A percentile compares a stretch with the other conserved stretches of the same genome.
Evolutionary conservation across 2,329 filamentous ascomycete species (phyloP).

Genomic region (Juglanconis sp.): DNA sequence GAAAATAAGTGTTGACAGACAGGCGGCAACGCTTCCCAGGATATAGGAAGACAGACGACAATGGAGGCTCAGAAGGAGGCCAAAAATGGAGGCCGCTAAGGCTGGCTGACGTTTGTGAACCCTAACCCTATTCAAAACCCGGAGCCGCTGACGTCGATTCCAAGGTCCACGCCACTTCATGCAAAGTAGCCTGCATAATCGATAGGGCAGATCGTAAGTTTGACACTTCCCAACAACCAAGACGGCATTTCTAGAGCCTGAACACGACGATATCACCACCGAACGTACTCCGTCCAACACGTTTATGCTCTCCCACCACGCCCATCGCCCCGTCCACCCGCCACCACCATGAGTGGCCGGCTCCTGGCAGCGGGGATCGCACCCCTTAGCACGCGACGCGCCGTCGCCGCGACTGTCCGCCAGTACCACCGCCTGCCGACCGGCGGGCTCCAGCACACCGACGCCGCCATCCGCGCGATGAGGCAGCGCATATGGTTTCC

Average conservation of each 20-base stretch:
- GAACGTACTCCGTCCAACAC: background rate
- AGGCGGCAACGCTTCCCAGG: no score
- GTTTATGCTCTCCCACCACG: slow-evolving; percentile 16
- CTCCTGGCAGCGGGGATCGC: slow-evolving; percentile 71
- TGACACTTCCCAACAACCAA: background rate
- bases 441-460: slow-evolving; percentile 65
- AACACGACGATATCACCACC: background rate
- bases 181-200: slow-evolving; percentile 10
- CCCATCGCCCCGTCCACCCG: slow-evolving; percentile 12
- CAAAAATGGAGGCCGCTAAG: no score
- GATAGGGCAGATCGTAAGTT: slow-evolving; percentile 3
- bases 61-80: no score
- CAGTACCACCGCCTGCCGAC: slow-evolving; percentile 56
- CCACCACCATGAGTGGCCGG: slow-evolving; percentile 64
- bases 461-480: slow-evolving; percentile 59
- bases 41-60: no score
- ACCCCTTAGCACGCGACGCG: slow-evolving; percentile 60
- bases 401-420: slow-evolving; percentile 50
- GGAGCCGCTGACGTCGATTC: slow-evolving; percentile 4
- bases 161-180: slow-evolving; percentile 10
- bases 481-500: slow-evolving; percentile 71
- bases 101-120: background rate
- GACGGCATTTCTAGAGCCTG: background rate
- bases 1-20: no score
- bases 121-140: slow-evolving; percentile 2